Evolutionary conservation across 1,139 yeast genomes (phyloP).

Genomic region (Magnusiomyces starmeri): DNA sequence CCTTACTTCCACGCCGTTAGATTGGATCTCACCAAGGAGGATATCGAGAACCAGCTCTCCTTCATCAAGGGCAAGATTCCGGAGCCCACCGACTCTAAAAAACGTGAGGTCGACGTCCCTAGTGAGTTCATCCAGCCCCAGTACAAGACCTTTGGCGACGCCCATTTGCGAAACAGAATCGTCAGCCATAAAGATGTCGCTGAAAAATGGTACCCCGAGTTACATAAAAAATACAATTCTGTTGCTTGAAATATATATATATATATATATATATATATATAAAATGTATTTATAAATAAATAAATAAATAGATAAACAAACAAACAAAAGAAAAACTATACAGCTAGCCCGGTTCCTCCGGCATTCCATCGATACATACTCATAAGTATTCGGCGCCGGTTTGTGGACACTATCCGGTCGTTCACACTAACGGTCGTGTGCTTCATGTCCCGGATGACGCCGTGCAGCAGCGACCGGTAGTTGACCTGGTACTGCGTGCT

Average conservation of each 20-base stretch:
- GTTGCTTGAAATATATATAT: background rate
- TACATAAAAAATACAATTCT: constrained; percentile 28
- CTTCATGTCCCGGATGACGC: constrained; percentile 22
- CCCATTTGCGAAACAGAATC: constrained; percentile 55
- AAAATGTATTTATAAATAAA: background rate
- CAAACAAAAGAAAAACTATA: constrained; percentile 14
- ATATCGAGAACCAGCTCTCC: constrained; percentile 26
- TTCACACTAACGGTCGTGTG: constrained; percentile 17
- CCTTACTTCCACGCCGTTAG: constrained; percentile 36
- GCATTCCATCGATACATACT: constrained; percentile 29
- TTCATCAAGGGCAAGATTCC: constrained; percentile 28
- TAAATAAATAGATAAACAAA: background rate
- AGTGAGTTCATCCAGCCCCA: constrained; percentile 32
- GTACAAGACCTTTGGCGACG: constrained; percentile 43
- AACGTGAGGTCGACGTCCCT: constrained; percentile 32
- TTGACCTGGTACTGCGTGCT: constrained; percentile 32
- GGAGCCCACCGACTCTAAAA: constrained; percentile 25
- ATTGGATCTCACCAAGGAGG: constrained; percentile 28
- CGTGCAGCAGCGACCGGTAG: constrained; percentile 29
- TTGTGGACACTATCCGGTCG: constrained; percentile 21
- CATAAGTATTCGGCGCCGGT: constrained; percentile 27
- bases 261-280: background rate
- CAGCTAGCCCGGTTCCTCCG: constrained; percentile 31
- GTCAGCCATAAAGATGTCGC: constrained; percentile 67
- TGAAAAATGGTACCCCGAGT: constrained; percentile 52